Percentiles rank a stretch among this genome's conserved stretches.
phyloP scores from a whole-genome alignment of 179 eudicot species.

The Amaranthus tricolor region DNA sequence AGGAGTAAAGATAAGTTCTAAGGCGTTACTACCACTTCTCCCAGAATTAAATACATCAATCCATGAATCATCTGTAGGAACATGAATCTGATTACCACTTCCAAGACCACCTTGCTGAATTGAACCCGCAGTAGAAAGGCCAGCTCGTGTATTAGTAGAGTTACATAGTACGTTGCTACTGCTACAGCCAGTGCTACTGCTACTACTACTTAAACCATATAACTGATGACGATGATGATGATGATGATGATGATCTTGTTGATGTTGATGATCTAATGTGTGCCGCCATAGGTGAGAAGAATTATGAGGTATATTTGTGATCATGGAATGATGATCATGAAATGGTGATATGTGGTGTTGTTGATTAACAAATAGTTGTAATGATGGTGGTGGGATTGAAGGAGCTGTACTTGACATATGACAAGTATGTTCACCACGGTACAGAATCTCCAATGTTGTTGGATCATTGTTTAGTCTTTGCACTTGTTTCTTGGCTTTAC shows the following conservation, averaged over 20 bases:
- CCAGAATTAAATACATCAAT: constrained; percentile 68
- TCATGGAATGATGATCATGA: constrained; percentile 2
- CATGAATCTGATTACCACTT: constrained; percentile 17
- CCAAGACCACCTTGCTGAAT: constrained; percentile 9
- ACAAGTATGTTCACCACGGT: constrained; percentile 70
- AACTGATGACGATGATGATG: background rate
- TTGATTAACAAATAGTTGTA: background rate
- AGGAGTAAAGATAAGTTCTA: constrained; percentile 61
- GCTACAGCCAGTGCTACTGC: too few species aligned
- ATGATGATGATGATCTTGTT: too few species aligned
- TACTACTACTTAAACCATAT: too few species aligned
- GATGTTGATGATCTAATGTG: constrained; percentile 18
- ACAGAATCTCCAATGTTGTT: constrained; percentile 51
- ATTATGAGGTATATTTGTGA: background rate
- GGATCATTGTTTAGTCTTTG: constrained; percentile 77
- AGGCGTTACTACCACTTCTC: constrained; percentile 42
- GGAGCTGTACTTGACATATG: constrained; percentile 72
- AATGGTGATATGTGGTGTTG: constrained; percentile 7
- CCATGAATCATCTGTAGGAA: constrained; percentile 37
- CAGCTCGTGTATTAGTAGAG: background rate
- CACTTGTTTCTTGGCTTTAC: constrained; percentile 86
- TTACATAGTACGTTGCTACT: too few species aligned
- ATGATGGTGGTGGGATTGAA: constrained; percentile 33
- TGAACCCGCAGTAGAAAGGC: background rate
- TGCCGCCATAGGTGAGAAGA: constrained; percentile 25